Conservation (phyloP, 331 rosid species). For the Malus hybrid region DNA sequence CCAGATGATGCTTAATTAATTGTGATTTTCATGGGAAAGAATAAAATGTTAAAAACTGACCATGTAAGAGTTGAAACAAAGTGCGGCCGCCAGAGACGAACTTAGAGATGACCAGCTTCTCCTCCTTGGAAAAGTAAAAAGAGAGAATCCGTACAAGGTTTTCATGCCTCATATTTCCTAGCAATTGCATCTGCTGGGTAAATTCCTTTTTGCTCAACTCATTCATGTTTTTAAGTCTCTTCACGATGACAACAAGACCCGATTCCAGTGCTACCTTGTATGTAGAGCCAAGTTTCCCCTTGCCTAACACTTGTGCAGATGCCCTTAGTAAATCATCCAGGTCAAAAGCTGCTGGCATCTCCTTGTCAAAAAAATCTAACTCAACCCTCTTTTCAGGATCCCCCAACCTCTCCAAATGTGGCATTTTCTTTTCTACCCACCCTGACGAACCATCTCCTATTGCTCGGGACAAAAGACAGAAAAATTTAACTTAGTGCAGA, state of each 20-base stretch:
- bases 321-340: slow-evolving; percentile 68
- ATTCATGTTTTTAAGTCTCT: slow-evolving; percentile 45
- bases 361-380: slow-evolving; percentile 46
- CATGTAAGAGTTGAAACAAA: slow-evolving; percentile 60
- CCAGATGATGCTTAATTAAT: no score
- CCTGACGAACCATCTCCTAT: neutral
- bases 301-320: slow-evolving; percentile 48
- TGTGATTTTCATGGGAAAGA: neutral
- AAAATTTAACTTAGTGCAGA: no score
- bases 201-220: slow-evolving; percentile 50
- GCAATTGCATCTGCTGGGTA: slow-evolving; percentile 47
- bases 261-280: slow-evolving; percentile 55
- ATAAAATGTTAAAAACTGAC: slow-evolving; percentile 25
- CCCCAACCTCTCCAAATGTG: slow-evolving; percentile 14
- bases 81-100: slow-evolving; percentile 23
- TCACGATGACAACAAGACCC: slow-evolving; percentile 40
- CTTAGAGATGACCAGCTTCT: slow-evolving; percentile 53
- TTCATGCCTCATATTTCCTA: slow-evolving; percentile 45
- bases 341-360: slow-evolving; percentile 42
- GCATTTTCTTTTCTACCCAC: slow-evolving; percentile 31
- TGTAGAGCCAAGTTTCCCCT: slow-evolving; percentile 45
- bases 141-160: slow-evolving; percentile 42
- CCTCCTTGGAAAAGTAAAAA: slow-evolving; percentile 50
- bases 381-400: slow-evolving; percentile 31
- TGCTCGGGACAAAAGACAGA: neutral